Evolutionary conservation across 176 grass and related monocot genomes (phyloP).

Genomic region (Phyllostachys edulis): DNA sequence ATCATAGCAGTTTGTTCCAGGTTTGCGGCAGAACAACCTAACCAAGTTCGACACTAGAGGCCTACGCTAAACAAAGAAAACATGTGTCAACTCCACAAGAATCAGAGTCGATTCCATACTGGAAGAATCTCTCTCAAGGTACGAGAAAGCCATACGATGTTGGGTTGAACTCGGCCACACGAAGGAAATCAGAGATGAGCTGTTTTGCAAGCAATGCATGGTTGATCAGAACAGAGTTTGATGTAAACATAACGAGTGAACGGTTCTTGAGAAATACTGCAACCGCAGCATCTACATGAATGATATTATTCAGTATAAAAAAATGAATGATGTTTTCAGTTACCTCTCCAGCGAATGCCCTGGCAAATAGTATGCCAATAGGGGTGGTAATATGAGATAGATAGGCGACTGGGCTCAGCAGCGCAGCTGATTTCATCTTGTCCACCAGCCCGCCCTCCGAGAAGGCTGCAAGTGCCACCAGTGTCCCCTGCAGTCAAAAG

Average conservation of each 20-base stretch:
- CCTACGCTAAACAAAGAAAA: constrained; percentile 28
- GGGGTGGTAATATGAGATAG: constrained; percentile 74
- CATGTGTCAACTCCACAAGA: background rate
- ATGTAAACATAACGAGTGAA: background rate
- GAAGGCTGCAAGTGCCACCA: constrained; percentile 71
- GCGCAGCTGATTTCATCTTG: constrained; percentile 66
- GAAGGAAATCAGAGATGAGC: constrained; percentile 44
- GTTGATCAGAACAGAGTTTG: background rate
- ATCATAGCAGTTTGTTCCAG: constrained; percentile 65
- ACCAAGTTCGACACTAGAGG: constrained; percentile 45
- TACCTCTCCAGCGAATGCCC: constrained; percentile 66
- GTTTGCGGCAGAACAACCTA: constrained; percentile 45
- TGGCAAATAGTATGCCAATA: constrained; percentile 60
- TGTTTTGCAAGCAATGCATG: background rate
- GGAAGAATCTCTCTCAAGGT: background rate
- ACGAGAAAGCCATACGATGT: constrained; percentile 32
- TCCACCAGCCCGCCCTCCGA: constrained; percentile 70
- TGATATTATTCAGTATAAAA: background rate
- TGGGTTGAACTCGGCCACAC: constrained; percentile 73
- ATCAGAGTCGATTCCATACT: background rate
- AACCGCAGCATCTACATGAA: background rate
- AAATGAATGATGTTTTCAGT: background rate
- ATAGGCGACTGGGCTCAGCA: constrained; percentile 80
- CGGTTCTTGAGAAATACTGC: background rate
- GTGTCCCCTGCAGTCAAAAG: constrained; percentile 58